phyloP scores from a whole-genome alignment of 768 basidiomycete genomes.

The Termitomyces sp. region DNA sequence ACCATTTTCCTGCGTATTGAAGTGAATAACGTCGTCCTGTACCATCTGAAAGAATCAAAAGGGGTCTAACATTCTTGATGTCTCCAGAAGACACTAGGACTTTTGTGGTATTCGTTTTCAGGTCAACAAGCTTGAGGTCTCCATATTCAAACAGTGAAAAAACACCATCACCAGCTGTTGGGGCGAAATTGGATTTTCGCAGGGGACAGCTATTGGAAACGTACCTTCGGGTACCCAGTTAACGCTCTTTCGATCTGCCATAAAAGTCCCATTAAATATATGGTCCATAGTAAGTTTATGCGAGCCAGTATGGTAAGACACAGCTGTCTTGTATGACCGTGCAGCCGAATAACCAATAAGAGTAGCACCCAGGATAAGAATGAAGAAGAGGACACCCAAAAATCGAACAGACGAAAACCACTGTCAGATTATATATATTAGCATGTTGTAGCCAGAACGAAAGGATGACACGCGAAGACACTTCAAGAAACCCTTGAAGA shows the following conservation, averaged over 20 bases:
- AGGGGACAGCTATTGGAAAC: conserved; percentile 13
- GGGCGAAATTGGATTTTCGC: background rate
- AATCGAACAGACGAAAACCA: conserved; percentile 53
- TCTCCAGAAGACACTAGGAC: conserved; percentile 55
- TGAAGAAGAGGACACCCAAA: conserved; percentile 58
- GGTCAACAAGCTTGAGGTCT: conserved; percentile 75
- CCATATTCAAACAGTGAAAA: conserved; percentile 64
- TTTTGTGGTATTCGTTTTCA: conserved; percentile 69
- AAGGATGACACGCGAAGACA: background rate
- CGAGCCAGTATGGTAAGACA: conserved; percentile 49
- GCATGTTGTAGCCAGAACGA: background rate
- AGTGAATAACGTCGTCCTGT: background rate
- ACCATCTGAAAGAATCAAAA: background rate
- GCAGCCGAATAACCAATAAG: conserved; percentile 80
- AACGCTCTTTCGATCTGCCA: conserved; percentile 39
- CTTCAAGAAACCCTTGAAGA: background rate
- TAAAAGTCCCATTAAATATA: conserved; percentile 90
- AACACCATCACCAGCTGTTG: conserved; percentile 88
- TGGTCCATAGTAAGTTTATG: conserved; percentile 83
- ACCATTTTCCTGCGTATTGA: conserved; percentile 47
- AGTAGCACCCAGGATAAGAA: conserved; percentile 53
- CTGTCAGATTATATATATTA: conserved; percentile 22
- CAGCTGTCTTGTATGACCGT: conserved; percentile 58
- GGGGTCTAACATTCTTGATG: conserved; percentile 56
- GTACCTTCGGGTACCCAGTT: conserved; percentile 93